Percentiles rank a stretch among this genome's conserved stretches.
These are phyloP conservation scores for Phytophthora capsici DNA, from an alignment of 352 stramenopile species.

Conservation along the genomic window DNA sequence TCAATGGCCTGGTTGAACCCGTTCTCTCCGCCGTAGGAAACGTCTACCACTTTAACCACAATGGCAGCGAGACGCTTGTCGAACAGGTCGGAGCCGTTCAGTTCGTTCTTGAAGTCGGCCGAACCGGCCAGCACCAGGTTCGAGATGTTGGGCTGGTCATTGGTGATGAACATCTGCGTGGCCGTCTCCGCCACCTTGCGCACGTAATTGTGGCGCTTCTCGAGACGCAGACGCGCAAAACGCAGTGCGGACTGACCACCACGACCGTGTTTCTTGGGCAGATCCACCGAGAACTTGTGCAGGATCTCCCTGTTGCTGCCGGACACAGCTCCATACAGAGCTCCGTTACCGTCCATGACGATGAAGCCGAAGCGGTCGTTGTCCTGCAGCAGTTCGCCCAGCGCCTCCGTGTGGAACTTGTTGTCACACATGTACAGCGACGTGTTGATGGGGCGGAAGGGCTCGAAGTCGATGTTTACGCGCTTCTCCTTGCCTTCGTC, in stretches of 20 bases:
- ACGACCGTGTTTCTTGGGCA: slow-evolving; percentile 99
- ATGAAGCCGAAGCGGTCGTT: slow-evolving; percentile 99
- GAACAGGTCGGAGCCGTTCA: slow-evolving; percentile 97
- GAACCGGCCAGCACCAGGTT: slow-evolving; percentile 98
- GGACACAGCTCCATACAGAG: slow-evolving; percentile 97
- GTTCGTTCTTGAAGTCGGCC: slow-evolving; percentile 99
- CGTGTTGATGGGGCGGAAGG: slow-evolving; percentile 99
- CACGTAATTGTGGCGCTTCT: slow-evolving; percentile 99
- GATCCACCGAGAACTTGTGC: slow-evolving; percentile 97
- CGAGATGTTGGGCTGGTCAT: slow-evolving; percentile 97
- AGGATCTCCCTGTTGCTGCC: slow-evolving; percentile 94
- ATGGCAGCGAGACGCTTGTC: slow-evolving; percentile 95
- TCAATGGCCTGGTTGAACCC: slow-evolving; percentile 99
- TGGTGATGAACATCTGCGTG: slow-evolving; percentile 98
- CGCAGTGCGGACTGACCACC: slow-evolving; percentile 99
- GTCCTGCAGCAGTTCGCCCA: slow-evolving; percentile 98
- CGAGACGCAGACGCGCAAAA: slow-evolving; percentile 99
- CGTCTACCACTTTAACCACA: slow-evolving; percentile 99
- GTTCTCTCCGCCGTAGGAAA: slow-evolving; percentile 99
- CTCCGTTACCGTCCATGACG: slow-evolving; percentile 99
- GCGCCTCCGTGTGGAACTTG: slow-evolving; percentile 99
- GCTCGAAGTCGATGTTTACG: slow-evolving; percentile 99
- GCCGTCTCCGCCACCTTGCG: slow-evolving; percentile 98
- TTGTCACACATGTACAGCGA: slow-evolving; percentile 99
- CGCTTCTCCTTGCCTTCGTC: slow-evolving; percentile 99